Base-by-base conservation (phyloP, 2,329 filamentous ascomycete genomes). In the Fusarium sp. region DNA sequence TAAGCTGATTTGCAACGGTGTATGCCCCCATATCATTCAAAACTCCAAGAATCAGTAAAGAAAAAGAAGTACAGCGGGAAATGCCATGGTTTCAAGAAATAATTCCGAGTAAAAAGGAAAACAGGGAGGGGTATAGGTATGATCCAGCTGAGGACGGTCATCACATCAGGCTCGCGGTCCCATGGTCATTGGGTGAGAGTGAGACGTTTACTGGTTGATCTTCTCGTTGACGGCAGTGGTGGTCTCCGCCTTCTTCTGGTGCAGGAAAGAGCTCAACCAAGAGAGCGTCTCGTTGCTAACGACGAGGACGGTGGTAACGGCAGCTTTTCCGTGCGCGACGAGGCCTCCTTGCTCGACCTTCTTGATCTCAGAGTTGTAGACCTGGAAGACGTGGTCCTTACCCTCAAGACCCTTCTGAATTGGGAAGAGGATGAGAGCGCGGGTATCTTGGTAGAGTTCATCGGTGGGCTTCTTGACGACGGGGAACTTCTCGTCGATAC, bases 381-480 rank as follows among this genome's bases (percentile, higher is more conserved):
- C 84, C 61, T 84, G 82, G 62, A 89, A 79, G 69, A 92, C 85
- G 75, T 92, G 90, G 63, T 92, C 89, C 81, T 88, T 90, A 75
- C 89, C 87, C 82, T 91, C 88, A 24, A 85, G 77, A 28, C 88
- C 89, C 77, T 92, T 88, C 79, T 89, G 89, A 77, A 91, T 83
- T 13, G 93, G 93, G 70, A 90, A 85, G 72, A 89, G 86, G 65
- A 92, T 87, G 45, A 91, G 83, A 77, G 86, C 86, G 80, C 90
- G 88, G 77, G 93, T 88, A 22, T 91, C 89, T 66, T 86, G 86
- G 82, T 90, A 90, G 59, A 95, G 86, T 81, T 94, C 91, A 74
- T 88, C 86, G 33, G 93, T 93, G 57, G 93, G 90, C 84, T 94
- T 92, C 86, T 92, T 94, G 81, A 96, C 87, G 69, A 89, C 87